phyloP scores from a whole-genome alignment of 2,329 filamentous ascomycete genomes.

The Neocatenulostroma microsporum region DNA sequence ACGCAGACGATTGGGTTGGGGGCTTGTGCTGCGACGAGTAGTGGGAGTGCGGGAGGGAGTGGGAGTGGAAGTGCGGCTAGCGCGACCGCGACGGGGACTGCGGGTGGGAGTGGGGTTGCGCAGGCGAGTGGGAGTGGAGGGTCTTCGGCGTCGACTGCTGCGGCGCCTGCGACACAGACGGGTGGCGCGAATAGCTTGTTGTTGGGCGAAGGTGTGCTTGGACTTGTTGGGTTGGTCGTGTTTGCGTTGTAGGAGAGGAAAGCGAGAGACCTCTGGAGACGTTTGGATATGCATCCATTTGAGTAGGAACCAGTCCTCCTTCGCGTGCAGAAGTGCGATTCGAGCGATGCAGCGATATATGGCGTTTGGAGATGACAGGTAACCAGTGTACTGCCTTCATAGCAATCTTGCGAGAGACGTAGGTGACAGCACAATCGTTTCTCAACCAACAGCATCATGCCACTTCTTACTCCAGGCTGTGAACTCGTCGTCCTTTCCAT shows the following conservation, averaged over 20 bases:
- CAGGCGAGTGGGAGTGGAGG: conserved; percentile 7
- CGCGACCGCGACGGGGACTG: conserved; percentile 11
- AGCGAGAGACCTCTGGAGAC: too few species aligned
- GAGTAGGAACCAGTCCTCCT: too few species aligned
- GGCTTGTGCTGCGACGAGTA: conserved; percentile 5
- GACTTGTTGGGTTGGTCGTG: conserved; percentile 9
- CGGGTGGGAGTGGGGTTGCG: too few species aligned
- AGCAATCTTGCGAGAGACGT: too few species aligned
- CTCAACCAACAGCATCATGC: conserved; percentile 30
- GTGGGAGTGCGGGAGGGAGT: conserved; percentile 6
- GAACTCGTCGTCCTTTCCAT: conserved; percentile 64
- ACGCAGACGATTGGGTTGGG: conserved; percentile 5
- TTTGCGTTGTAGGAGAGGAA: conserved; percentile 10
- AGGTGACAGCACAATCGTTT: too few species aligned
- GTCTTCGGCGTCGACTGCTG: conserved; percentile 2
- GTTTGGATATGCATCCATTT: too few species aligned
- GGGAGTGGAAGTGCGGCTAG: conserved; percentile 2
- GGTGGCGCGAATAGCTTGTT: conserved; percentile 2
- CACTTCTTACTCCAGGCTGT: conserved; percentile 63
- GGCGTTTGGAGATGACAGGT: too few species aligned
- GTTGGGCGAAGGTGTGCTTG: conserved; percentile 5
- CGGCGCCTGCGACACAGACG: conserved; percentile 1
- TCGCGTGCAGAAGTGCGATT: too few species aligned
- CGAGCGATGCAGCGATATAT: too few species aligned
- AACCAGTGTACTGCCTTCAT: too few species aligned